Conservation (phyloP, 176 grass and related monocot species). For the Zea mays region DNA sequence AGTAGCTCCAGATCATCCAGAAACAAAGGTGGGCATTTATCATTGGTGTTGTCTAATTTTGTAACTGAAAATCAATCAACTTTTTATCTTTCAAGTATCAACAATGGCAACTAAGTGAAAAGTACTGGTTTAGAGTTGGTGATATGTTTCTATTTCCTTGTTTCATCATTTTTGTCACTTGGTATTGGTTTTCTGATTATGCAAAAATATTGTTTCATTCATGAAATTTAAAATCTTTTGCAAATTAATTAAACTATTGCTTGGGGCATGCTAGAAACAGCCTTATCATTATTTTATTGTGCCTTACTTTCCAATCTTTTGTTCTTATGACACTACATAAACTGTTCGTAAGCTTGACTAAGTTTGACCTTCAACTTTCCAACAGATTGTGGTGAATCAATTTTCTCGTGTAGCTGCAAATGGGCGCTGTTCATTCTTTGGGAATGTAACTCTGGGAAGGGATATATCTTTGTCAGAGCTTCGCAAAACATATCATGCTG, state of each 20-base stretch:
- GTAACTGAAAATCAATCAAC: slow-evolving; percentile 3
- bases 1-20: slow-evolving; percentile 92
- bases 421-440: slow-evolving; percentile 69
- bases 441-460: slow-evolving; percentile 78
- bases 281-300: slow-evolving; percentile 8
- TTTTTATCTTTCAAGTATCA: not conserved
- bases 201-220: not conserved
- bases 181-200: not conserved
- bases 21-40: slow-evolving; percentile 66
- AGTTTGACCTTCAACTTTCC: slow-evolving; percentile 38
- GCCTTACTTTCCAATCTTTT: not conserved
- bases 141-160: not conserved
- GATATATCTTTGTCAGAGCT: slow-evolving; percentile 71
- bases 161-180: slow-evolving; percentile 4
- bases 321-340: not conserved
- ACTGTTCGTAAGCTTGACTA: slow-evolving; percentile 31
- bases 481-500: slow-evolving; percentile 66
- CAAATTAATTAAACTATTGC: not conserved
- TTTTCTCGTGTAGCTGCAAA: slow-evolving; percentile 89
- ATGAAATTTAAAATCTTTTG: not conserved
- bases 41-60: not conserved
- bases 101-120: not conserved
- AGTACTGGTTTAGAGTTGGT: not conserved
- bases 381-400: slow-evolving; percentile 97
- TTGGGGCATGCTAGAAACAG: not conserved